Base-by-base conservation (phyloP, 2,329 filamentous ascomycete genomes). In the Knufia fluminis region DNA sequence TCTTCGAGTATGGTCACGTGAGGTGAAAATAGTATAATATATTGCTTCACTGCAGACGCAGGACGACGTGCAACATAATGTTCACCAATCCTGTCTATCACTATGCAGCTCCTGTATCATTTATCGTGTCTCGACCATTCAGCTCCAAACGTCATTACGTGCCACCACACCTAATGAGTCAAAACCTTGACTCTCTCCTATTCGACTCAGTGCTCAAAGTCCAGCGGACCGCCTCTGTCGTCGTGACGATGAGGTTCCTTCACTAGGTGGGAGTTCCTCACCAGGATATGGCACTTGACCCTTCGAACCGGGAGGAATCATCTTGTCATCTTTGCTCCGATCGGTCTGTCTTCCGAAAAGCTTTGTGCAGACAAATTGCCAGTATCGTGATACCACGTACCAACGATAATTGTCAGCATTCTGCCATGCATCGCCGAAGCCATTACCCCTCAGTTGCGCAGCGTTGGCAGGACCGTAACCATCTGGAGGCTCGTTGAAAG, bases 321-420 rank as follows among this genome's bases (percentile, higher is more conserved):
- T 38, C 3, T 32, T 36, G 4, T 46, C 44, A 16, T 22, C 44
- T 38, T 20, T 12, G 12, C 4, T n/a, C 4, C 19, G 12, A 26
- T 46, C 32, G 20, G 22, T 19, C 33, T 46, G 44, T 3, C 22
- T 16, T n/a, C 16, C 20, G 22, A 46, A 38, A 3, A 12, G 10
- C 23, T 8, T 36, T n/a, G 22, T 22, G 22, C 33, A 38, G 10
- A 19, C 23, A 8, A 9, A 4, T 16, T 46, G 31, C 44, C 19
- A 46, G 32, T 36, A 28, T 14, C 23, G 20, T 3, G 20, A 24
- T n/a, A 46, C 24, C 22, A 28, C 22, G 22, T 31, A 38, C 44
- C 44, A 39, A 9, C 31, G 20, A 36, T 16, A 46, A 16, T 46
- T 39, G 16, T 46, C 44, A 23, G 44, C 44, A 16, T 46, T 46